phyloP scores from a whole-genome alignment of 108 stramenopile species.

The Cyclotella cryptica region DNA sequence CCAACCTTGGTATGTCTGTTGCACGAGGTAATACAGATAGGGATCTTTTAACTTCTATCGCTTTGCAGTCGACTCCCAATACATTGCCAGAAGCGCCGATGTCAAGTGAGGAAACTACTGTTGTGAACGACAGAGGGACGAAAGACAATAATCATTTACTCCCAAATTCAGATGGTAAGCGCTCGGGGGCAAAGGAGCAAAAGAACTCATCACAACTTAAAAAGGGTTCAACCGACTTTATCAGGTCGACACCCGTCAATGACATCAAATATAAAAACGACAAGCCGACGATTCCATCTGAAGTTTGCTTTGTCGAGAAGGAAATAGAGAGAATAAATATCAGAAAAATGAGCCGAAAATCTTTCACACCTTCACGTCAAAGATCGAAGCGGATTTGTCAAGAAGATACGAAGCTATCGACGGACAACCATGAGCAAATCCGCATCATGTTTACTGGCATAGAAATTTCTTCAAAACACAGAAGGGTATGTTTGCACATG shows the following conservation, averaged over 20 bases:
- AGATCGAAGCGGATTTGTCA: background rate
- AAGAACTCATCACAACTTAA: too few relatives aligned
- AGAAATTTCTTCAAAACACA: constrained; percentile 22
- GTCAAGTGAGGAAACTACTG: constrained; percentile 38
- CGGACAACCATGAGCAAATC: background rate
- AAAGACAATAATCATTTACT: background rate
- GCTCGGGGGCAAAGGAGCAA: too few relatives aligned
- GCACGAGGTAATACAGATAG: background rate
- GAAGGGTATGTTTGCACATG: constrained; percentile 1
- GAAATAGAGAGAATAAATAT: too few relatives aligned
- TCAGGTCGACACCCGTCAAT: too few relatives aligned
- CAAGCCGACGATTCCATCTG: too few relatives aligned
- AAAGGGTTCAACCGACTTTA: too few relatives aligned
- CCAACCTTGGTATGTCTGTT: background rate
- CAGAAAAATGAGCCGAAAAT: too few relatives aligned
- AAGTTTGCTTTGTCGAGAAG: too few relatives aligned
- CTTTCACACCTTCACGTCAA: background rate
- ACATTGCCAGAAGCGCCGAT: constrained; percentile 27
- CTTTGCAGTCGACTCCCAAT: constrained; percentile 22
- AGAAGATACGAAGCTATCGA: background rate
- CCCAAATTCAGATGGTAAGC: background rate
- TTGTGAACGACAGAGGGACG: constrained; percentile 31
- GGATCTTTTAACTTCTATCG: constrained; percentile 32
- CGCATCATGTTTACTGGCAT: constrained; percentile 54
- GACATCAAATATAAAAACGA: too few relatives aligned